A percentile compares a stretch with the other conserved stretches of the same genome.
Evolutionary conservation across 352 stramenopile species (phyloP).

Genomic region (Pythium apleroticum): DNA sequence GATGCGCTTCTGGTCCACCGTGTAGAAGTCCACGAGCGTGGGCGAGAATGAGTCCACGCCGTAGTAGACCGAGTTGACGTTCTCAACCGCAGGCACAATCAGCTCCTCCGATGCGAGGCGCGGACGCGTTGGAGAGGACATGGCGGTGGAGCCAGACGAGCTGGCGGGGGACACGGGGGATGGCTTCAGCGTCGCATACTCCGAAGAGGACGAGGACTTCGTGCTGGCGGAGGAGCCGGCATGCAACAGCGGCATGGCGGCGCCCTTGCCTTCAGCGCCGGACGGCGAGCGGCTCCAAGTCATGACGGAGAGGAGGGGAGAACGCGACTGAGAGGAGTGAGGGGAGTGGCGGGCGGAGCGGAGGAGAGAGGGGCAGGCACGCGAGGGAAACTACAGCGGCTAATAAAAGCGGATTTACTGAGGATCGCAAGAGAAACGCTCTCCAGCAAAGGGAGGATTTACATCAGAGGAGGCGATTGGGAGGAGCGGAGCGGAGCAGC

Average conservation of each 20-base stretch:
- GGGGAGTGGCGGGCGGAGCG: neutral
- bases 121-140: slow-evolving; percentile 28
- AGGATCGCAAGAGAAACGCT: neutral
- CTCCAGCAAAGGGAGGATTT: neutral
- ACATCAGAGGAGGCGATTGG: neutral
- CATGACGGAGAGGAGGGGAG: slow-evolving; percentile 17
- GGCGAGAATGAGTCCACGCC: slow-evolving; percentile 84
- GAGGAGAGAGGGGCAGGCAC: neutral
- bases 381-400: neutral
- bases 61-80: slow-evolving; percentile 85
- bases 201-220: neutral
- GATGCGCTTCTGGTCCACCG: slow-evolving; percentile 80
- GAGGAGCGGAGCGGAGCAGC: neutral
- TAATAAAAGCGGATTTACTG: neutral
- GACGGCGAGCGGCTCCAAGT: slow-evolving; percentile 12
- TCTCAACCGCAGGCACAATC: slow-evolving; percentile 70
- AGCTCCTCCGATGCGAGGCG: slow-evolving; percentile 77
- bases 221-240: neutral
- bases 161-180: slow-evolving; percentile 22
- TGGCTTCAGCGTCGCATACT: slow-evolving; percentile 22
- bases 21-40: slow-evolving; percentile 87
- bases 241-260: slow-evolving; percentile 48
- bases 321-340: slow-evolving; percentile 2
- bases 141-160: slow-evolving; percentile 23
- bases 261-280: slow-evolving; percentile 13